Evolutionary conservation across 768 basidiomycete genomes (phyloP), one percentile per base, ranked within the genome.

Genomic region (Rhodotorula paludigena): DNA sequence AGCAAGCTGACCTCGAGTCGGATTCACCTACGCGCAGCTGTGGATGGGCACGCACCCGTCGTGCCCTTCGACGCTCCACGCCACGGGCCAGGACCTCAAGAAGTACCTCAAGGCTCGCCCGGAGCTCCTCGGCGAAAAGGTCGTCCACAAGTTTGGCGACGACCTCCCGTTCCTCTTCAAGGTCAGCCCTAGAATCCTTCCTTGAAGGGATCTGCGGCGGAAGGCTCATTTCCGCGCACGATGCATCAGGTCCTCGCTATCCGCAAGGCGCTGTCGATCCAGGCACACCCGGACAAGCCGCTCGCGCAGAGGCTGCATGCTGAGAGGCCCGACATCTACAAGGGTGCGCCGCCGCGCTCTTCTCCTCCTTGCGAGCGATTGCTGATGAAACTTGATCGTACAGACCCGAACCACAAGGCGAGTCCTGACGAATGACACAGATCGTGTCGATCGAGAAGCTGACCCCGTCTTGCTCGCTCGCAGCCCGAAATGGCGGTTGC

Each of bases 1-100:
- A 21, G 25, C 6, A 18, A 7, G 41, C 30, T 42, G 39, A 42
- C 39, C 47, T 11, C 59, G 12, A 30, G n/a, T 16, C 33, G 28
- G n/a, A n/a, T n/a, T n/a, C n/a, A n/a, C n/a, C n/a, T 39, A 32
- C 32, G 11, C n/a, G 60, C 77, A 97, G 92, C 81, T 99, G 51
- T 99, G 96, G 96, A 98, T 98, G 94, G 96, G 96, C 16, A 98
- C 96, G 0, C 96, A 98, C 74, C 83, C 89, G 4, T 89, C 81
- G 42, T 82, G 86, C 14, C 88, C 88, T 0, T 87, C 88, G 11
- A 76, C 85, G 28, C 76, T 80, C 66, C 66, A 71, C 25, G 64
- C 81, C 18, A 82, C 84, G 23, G 83, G 85, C 16, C 79, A 79
- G 39, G 78, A 85, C 85, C 68, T 84, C 82, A 76, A 78, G 6